These are phyloP conservation scores for Piper betle DNA, from an alignment of 164 flowering plant genomes.

Conservation along the genomic window DNA sequence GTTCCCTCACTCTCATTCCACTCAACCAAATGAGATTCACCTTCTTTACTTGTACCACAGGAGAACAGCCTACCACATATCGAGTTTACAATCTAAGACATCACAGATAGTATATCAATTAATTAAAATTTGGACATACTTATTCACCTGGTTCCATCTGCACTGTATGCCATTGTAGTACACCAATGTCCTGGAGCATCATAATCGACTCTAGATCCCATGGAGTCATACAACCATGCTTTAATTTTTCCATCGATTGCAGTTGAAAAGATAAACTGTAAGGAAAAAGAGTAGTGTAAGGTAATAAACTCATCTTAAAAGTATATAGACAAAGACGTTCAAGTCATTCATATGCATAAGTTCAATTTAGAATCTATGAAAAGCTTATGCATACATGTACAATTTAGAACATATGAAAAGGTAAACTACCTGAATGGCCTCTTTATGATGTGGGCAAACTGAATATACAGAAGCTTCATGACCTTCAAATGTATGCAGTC, in stretches of 20 bases:
- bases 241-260: constrained; percentile 74
- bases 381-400: too few relatives aligned
- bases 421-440: constrained; percentile 42
- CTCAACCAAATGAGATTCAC: constrained; percentile 17
- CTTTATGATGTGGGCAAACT: constrained; percentile 61
- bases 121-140: neutral
- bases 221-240: constrained; percentile 67
- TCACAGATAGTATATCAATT: neutral
- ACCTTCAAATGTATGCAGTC: constrained; percentile 49
- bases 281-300: neutral
- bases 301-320: too few relatives aligned
- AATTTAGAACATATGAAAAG: neutral
- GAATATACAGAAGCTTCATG: constrained; percentile 75
- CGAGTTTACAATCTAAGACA: neutral
- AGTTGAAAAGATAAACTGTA: constrained; percentile 59
- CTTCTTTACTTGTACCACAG: constrained; percentile 21
- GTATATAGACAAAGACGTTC: neutral
- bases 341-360: neutral
- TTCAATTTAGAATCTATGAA: neutral
- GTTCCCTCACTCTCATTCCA: constrained; percentile 18
- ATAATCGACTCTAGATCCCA: constrained; percentile 72
- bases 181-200: constrained; percentile 76
- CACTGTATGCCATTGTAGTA: constrained; percentile 66
- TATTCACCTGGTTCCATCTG: constrained; percentile 61
- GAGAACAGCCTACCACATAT: constrained; percentile 9